A percentile compares a stretch with the other conserved stretches of the same genome.
Conservation (phyloP, 495 filamentous ascomycete genomes). For the Hypoxylon crocopeplum region DNA sequence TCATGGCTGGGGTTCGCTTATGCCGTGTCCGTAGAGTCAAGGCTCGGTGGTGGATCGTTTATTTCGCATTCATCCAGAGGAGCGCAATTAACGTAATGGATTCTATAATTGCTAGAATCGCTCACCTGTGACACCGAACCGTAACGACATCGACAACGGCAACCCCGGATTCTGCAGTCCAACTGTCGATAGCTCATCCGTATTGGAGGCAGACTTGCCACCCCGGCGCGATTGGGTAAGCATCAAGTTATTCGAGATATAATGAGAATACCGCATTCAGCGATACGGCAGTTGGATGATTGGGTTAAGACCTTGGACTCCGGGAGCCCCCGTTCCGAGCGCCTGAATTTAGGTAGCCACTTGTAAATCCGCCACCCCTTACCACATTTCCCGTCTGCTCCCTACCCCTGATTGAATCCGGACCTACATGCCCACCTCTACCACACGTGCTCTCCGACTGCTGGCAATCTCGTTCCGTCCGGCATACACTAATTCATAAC, state of each 20-base stretch:
- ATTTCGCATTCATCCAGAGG: slow-evolving; percentile 36
- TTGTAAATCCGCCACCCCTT: not conserved
- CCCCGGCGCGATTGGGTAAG: slow-evolving; percentile 4
- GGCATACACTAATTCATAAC: too few relatives aligned
- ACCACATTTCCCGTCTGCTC: slow-evolving; percentile 17
- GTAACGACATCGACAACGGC: not conserved
- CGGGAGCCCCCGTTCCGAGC: slow-evolving; percentile 25
- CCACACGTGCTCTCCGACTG: slow-evolving; percentile 10
- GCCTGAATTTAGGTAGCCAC: slow-evolving; percentile 16
- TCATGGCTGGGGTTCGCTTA: slow-evolving; percentile 14
- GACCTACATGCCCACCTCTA: slow-evolving; percentile 12
- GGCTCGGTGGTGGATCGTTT: slow-evolving; percentile 20
- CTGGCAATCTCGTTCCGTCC: too few relatives aligned
- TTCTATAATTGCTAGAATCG: slow-evolving; percentile 13
- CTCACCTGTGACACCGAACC: slow-evolving; percentile 18
- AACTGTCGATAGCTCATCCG: not conserved
- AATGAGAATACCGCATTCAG: slow-evolving; percentile 12
- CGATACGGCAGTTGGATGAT: slow-evolving; percentile 32
- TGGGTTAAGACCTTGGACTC: slow-evolving; percentile 9
- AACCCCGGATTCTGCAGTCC: not conserved
- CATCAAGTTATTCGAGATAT: slow-evolving; percentile 13
- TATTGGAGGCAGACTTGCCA: slow-evolving; percentile 4
- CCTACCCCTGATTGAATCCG: slow-evolving; percentile 6
- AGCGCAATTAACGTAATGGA: slow-evolving; percentile 17
- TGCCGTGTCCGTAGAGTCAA: slow-evolving; percentile 29